Conservation (phyloP, 345 rosid genomes). For the Stellera chamaejasme region DNA sequence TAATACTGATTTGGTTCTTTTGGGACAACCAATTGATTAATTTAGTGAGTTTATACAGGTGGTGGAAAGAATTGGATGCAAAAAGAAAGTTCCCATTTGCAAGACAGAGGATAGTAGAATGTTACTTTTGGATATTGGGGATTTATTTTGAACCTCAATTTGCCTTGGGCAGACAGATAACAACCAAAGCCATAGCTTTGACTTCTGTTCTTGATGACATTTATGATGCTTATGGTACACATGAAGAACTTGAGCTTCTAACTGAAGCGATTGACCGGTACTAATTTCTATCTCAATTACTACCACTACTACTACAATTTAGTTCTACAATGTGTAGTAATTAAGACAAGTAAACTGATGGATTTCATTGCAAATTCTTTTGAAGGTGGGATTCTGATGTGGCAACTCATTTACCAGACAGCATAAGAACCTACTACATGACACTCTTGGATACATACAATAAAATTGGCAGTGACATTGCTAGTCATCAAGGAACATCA, state of each 20-base stretch:
- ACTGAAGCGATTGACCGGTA: conserved; percentile 17
- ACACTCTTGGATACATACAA: conserved; percentile 19
- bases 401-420: conserved; percentile 12
- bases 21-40: background rate
- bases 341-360: background rate
- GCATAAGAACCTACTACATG: conserved; percentile 21
- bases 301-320: background rate
- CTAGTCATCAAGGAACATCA: conserved; percentile 6
- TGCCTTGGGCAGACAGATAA: conserved; percentile 3
- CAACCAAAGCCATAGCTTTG: conserved; percentile 15
- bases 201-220: conserved; percentile 10
- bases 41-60: conserved; percentile 2
- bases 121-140: conserved; percentile 13
- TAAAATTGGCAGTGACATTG: conserved; percentile 15
- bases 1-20: background rate
- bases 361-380: background rate
- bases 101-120: background rate
- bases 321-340: too few relatives aligned
- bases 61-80: conserved; percentile 19
- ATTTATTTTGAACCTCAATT: conserved; percentile 10
- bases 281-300: background rate
- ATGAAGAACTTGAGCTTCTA: conserved; percentile 23
- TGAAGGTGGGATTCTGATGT: conserved; percentile 17
- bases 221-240: conserved; percentile 22
- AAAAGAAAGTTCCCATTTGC: conserved; percentile 13